Evolutionary conservation across 2,329 filamentous ascomycete genomes (phyloP), one percentile per base, ranked within the genome.

Genomic region (Parasarocladium wereldwijsianum): DNA sequence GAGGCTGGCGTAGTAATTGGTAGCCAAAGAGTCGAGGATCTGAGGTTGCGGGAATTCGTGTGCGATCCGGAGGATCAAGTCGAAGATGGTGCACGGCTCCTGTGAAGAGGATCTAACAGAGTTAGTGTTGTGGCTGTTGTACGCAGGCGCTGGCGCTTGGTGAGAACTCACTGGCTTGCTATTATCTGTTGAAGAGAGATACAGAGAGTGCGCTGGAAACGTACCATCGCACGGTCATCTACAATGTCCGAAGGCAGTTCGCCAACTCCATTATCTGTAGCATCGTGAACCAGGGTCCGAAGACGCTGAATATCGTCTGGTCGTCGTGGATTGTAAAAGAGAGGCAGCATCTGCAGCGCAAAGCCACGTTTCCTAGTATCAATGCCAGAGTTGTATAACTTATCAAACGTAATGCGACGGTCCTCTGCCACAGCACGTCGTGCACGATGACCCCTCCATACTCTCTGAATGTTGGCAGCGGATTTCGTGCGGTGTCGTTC

Each of bases 401-500:
- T 45, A 50, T 86, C 79, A 56, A 83, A 82, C 23, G 66, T 52
- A 29, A 51, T 48, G 38, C 79, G 66, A 55, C 70, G 73, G 32
- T 46, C 44, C 26, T 64, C 54, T 38, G 70, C 70, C 37, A 81
- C 58, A 29, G 52, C 47, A 35, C 58, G 64, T 42, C 86, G 70
- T 34, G 59, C 62, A 33, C 52, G 64, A 50, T 92, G 69, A 10
- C 85, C 85, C 50, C 87, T 70, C 86, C 86, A 96, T 52, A 68
- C 60, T 40, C 71, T 69, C 51, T 96, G 90, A 39, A 96, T 72
- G 29, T 58, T 66, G 40, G 69, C 76, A 10, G 73, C 71, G 4
- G 86, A 83, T 44, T 76, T 78, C 29, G 86, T 55, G 35, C 75
- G 73, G 28, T 83, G 76, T 42, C 86, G 69, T 45, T 96, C 85